phyloP scores from a whole-genome alignment of 495 filamentous ascomycete species.

The Aspergillus campestris region DNA sequence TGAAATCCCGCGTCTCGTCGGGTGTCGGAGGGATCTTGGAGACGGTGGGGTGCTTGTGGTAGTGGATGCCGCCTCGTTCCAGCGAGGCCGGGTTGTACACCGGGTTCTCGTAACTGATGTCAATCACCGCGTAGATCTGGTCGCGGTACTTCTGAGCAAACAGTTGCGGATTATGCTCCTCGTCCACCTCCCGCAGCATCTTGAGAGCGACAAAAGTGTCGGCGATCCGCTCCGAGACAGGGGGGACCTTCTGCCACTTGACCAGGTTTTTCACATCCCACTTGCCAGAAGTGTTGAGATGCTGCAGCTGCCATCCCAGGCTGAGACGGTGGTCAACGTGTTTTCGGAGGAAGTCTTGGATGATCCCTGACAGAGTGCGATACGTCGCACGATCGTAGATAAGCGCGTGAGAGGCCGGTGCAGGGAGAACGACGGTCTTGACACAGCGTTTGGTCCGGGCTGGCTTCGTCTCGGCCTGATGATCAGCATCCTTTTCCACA shows the following conservation, averaged over 20 bases:
- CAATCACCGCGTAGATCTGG: constrained; percentile 65
- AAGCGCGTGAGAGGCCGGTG: constrained; percentile 74
- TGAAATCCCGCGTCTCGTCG: constrained; percentile 69
- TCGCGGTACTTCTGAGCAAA: constrained; percentile 63
- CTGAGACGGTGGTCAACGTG: constrained; percentile 70
- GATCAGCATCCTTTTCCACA: constrained; percentile 18
- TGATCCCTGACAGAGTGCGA: constrained; percentile 68
- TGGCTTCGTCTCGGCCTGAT: constrained; percentile 16
- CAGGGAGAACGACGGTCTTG: constrained; percentile 62
- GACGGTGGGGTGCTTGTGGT: constrained; percentile 84
- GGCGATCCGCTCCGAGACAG: constrained; percentile 68
- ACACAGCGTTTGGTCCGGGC: constrained; percentile 39
- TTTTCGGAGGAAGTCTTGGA: constrained; percentile 69
- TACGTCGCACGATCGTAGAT: constrained; percentile 71
- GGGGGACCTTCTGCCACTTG: constrained; percentile 75
- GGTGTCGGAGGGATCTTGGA: constrained; percentile 81
- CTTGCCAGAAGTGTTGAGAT: constrained; percentile 80
- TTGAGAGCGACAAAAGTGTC: constrained; percentile 80
- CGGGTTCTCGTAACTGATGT: constrained; percentile 81
- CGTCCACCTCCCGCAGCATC: constrained; percentile 78
- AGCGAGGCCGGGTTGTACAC: constrained; percentile 76
- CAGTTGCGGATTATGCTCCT: constrained; percentile 64
- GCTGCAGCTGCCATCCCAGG: constrained; percentile 82
- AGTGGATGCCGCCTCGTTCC: constrained; percentile 62
- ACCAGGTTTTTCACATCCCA: constrained; percentile 97